phyloP scores from a whole-genome alignment of 2,329 filamentous ascomycete species.

The Tolypocladium inflatum region DNA sequence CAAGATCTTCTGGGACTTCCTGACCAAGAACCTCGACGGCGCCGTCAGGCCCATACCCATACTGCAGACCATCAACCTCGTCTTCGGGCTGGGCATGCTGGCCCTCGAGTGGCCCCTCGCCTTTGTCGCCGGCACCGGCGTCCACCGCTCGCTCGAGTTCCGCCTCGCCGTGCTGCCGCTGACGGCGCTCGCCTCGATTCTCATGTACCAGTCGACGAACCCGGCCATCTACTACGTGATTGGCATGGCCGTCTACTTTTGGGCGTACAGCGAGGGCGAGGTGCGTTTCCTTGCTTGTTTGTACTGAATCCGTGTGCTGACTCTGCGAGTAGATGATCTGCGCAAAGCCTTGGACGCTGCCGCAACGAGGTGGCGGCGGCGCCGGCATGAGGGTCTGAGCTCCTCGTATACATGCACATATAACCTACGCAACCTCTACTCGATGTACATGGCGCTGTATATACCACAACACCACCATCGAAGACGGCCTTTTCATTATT shows the following conservation, averaged over 20 bases:
- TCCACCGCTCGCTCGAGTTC: slow-evolving; percentile 84
- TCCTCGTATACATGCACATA: not conserved
- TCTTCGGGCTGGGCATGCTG: slow-evolving; percentile 69
- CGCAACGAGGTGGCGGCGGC: slow-evolving; percentile 36
- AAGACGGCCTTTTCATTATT: not conserved
- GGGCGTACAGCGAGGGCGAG: slow-evolving; percentile 96
- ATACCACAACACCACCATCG: not conserved
- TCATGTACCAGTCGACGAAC: slow-evolving; percentile 91
- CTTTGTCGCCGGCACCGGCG: slow-evolving; percentile 62
- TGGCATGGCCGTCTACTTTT: slow-evolving; percentile 82
- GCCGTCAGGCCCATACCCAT: slow-evolving; percentile 82
- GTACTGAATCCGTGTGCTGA: slow-evolving; percentile 1
- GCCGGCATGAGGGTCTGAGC: slow-evolving; percentile 3
- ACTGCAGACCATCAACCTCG: slow-evolving; percentile 80
- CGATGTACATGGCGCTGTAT: not conserved
- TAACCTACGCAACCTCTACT: not conserved
- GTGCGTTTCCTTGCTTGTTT: slow-evolving; percentile 39
- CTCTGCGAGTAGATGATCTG: slow-evolving; percentile 49
- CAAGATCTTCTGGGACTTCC: slow-evolving; percentile 96
- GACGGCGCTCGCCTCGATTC: slow-evolving; percentile 59
- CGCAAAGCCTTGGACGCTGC: slow-evolving; percentile 60
- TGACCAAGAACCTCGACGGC: slow-evolving; percentile 79
- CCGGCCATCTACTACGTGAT: slow-evolving; percentile 86
- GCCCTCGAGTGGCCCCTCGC: slow-evolving; percentile 87
- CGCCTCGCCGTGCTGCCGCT: slow-evolving; percentile 77